Base-by-base conservation (phyloP, 305 asterid genomes). In the Solanum hybrid region DNA sequence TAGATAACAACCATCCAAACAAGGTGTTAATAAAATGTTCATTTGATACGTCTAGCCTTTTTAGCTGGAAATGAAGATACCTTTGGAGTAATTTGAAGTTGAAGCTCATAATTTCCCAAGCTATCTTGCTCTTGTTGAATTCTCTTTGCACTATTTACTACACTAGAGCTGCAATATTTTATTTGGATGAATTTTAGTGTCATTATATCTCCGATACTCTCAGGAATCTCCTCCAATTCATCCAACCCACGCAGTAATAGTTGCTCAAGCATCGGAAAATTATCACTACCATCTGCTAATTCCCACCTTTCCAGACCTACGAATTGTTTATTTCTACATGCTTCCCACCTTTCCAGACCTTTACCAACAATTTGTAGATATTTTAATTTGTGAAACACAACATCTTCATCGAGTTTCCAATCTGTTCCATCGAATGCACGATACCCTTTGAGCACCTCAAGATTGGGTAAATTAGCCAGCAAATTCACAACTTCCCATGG, bases 211-310 rank as follows among this genome's bases (percentile, higher is more conserved):
- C 69, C 69, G 2, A 57, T 3, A 57, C 69, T 57, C 69, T 57
- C 24, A 0, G 24, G 69, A 57, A 57, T 57, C 69, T 57, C 69
- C 24, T 57, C 69, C 11, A 57, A 0, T 18, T 3, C 0, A 18
- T 0, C 0, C 69, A 57, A 7, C 24, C 24, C 1, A 57, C 0
- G 0, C 2, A 57, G 24, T 57, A 18, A 0, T 57, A 18, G 69
- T 57, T 1, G 24, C 24, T 57, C 69, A 18, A 57, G 69, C 69
- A 57, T 57, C 1, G 24, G 69, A 57, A 57, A 57, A 57, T 57
- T 57, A 57, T 57, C 24, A 8, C 69, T 57, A 57, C 24, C 24
- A 20, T 0, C 24, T 57, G 69, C 69, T 51, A 14, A 5, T 57
- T 57, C 67, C 67, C 67, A 51, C n/a, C 22, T 51, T 51, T 16